A percentile compares a stretch with the other conserved stretches of the same genome.
phyloP scores from a whole-genome alignment of 495 filamentous ascomycete genomes.

The Bacidia rubella region DNA sequence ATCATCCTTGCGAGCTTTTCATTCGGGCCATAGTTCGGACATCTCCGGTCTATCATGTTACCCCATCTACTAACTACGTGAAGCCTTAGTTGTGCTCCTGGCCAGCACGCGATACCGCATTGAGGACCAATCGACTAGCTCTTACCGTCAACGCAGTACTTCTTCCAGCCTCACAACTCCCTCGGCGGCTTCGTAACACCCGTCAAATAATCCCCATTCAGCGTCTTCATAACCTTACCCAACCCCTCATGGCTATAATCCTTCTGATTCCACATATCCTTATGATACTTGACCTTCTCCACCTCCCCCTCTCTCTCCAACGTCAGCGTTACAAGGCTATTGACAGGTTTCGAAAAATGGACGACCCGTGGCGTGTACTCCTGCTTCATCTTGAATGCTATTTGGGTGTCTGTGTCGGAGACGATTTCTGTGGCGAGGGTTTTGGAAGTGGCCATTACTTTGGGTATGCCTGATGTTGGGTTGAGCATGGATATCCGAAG shows the following conservation, averaged over 20 bases:
- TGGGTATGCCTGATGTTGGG: constrained; percentile 24
- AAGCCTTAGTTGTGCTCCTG: too few relatives aligned
- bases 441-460: constrained; percentile 25
- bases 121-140: too few relatives aligned
- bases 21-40: too few relatives aligned
- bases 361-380: constrained; percentile 30
- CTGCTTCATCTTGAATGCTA: constrained; percentile 33
- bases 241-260: constrained; percentile 37
- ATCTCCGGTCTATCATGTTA: too few relatives aligned
- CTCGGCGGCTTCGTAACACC: constrained; percentile 25
- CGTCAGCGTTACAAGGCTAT: constrained; percentile 28
- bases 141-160: too few relatives aligned
- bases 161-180: not conserved
- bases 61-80: too few relatives aligned
- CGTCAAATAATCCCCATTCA: constrained; percentile 36
- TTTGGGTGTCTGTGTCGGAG: constrained; percentile 19
- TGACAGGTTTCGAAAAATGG: constrained; percentile 25
- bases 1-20: too few relatives aligned
- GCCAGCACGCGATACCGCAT: too few relatives aligned
- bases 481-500: not conserved
- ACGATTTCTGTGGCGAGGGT: constrained; percentile 31
- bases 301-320: constrained; percentile 32
- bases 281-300: constrained; percentile 35
- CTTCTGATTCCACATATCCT: constrained; percentile 41
- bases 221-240: constrained; percentile 33